A percentile compares a stretch with the other conserved stretches of the same genome.
Evolutionary conservation across 352 stramenopile species (phyloP).

Genomic region (Pythium pyrilobum): DNA sequence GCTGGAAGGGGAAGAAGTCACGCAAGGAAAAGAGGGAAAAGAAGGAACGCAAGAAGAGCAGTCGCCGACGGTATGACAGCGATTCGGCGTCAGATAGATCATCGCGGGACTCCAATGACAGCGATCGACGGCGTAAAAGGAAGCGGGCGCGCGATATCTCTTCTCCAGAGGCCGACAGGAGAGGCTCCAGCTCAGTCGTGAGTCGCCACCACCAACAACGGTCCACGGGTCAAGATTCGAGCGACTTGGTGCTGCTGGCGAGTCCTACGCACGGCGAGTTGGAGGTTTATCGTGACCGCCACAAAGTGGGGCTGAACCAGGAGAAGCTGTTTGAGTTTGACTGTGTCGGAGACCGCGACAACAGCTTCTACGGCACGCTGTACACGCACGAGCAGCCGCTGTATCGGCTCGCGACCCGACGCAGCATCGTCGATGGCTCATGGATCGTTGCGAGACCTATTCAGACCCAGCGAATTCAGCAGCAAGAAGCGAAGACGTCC

Average conservation of each 20-base stretch:
- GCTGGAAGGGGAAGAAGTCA: background rate
- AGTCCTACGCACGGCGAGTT: conserved; percentile 3
- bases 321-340: conserved; percentile 67
- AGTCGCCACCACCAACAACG: too few species aligned
- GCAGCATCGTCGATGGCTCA: conserved; percentile 36
- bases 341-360: conserved; percentile 54
- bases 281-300: conserved; percentile 9
- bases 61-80: conserved; percentile 2
- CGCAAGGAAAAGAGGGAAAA: conserved; percentile 11
- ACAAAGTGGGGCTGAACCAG: background rate
- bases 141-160: conserved; percentile 2
- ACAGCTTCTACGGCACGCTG: conserved; percentile 58
- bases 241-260: conserved; percentile 6
- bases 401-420: conserved; percentile 49
- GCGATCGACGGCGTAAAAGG: background rate
- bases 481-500: background rate
- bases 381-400: conserved; percentile 61
- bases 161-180: background rate
- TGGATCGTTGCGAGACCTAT: conserved; percentile 21
- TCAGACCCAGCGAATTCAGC: background rate
- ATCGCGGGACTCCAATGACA: background rate
- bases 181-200: too few species aligned
- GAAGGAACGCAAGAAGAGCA: background rate
- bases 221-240: background rate
- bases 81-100: conserved; percentile 8